Percentiles rank a stretch among this genome's conserved stretches.
phyloP scores from a whole-genome alignment of 768 basidiomycete species.

The Suillus alpinus region DNA sequence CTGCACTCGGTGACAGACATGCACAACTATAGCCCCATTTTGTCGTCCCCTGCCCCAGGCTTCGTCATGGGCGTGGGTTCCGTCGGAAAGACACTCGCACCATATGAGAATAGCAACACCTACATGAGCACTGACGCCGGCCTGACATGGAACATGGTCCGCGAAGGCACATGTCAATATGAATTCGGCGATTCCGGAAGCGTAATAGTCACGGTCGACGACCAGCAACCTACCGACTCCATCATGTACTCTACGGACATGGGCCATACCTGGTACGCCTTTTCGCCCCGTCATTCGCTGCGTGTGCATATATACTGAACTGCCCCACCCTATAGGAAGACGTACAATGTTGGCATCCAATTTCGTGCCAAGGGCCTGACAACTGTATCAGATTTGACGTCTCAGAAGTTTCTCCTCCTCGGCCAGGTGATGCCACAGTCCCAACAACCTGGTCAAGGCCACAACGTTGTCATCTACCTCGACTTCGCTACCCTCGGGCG shows the following conservation, averaged over 20 bases:
- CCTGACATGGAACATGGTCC: slow-evolving; percentile 78
- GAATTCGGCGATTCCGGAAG: slow-evolving; percentile 92
- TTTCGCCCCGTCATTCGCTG: slow-evolving; percentile 2
- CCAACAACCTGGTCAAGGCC: slow-evolving; percentile 46
- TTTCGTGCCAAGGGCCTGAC: slow-evolving; percentile 73
- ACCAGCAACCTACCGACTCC: slow-evolving; percentile 71
- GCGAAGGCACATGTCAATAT: slow-evolving; percentile 80
- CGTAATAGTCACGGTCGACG: slow-evolving; percentile 77
- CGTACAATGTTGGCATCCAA: slow-evolving; percentile 65
- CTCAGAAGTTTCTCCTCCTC: slow-evolving; percentile 91
- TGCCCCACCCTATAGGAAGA: slow-evolving; percentile 46
- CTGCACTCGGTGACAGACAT: slow-evolving; percentile 89
- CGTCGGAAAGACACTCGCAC: slow-evolving; percentile 61
- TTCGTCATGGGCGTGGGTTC: slow-evolving; percentile 96
- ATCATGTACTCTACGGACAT: slow-evolving; percentile 80
- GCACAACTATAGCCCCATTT: slow-evolving; percentile 91
- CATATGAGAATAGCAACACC: slow-evolving; percentile 88
- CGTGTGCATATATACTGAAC: slow-evolving; percentile 1
- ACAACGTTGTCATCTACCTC: slow-evolving; percentile 71
- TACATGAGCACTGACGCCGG: slow-evolving; percentile 93
- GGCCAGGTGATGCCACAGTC: slow-evolving; percentile 70
- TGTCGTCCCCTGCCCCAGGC: slow-evolving; percentile 93
- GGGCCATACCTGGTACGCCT: slow-evolving; percentile 70
- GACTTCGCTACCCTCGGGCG: slow-evolving; percentile 75
- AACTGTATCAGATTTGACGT: slow-evolving; percentile 91